Percentiles rank a stretch among this genome's conserved stretches.
Conservation (phyloP, 768 basidiomycete genomes). For the Dioszegia aurantiaca region DNA sequence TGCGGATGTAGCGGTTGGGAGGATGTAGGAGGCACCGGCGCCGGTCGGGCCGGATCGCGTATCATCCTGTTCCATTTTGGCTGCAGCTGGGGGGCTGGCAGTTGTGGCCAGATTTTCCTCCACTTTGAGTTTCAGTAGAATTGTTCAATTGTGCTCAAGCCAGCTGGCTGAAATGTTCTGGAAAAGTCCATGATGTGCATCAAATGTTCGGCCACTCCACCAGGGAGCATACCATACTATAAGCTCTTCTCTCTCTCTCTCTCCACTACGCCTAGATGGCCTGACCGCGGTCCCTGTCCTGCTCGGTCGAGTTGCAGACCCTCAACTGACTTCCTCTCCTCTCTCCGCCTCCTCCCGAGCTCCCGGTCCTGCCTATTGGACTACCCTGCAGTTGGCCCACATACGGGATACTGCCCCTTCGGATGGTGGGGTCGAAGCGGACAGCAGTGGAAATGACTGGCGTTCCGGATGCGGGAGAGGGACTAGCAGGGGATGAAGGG, state of each 20-base stretch:
- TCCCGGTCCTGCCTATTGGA: constrained; percentile 4
- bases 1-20: too few species aligned
- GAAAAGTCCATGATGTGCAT: constrained; percentile 10
- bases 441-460: constrained; percentile 4
- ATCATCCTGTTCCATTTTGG: neutral
- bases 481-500: constrained; percentile 9
- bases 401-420: neutral
- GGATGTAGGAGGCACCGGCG: constrained; percentile 9
- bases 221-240: constrained; percentile 3
- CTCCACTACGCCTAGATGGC: constrained; percentile 1
- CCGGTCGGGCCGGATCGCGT: neutral
- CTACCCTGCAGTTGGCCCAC: neutral
- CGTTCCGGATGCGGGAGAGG: neutral
- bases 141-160: too few species aligned
- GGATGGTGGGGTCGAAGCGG: neutral
- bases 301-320: constrained; percentile 32
- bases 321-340: constrained; percentile 27
- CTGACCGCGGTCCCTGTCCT: constrained; percentile 11
- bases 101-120: too few species aligned
- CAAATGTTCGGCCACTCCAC: constrained; percentile 8
- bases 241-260: neutral
- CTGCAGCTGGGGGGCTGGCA: too few species aligned
- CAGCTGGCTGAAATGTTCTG: too few species aligned
- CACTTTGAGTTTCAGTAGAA: too few species aligned
- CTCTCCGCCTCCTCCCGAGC: constrained; percentile 11